Percentiles rank a stretch among this genome's conserved stretches.
Evolutionary conservation across 75 land plant species (phyloP).

Genomic region (Cunninghamia lanceolata): DNA sequence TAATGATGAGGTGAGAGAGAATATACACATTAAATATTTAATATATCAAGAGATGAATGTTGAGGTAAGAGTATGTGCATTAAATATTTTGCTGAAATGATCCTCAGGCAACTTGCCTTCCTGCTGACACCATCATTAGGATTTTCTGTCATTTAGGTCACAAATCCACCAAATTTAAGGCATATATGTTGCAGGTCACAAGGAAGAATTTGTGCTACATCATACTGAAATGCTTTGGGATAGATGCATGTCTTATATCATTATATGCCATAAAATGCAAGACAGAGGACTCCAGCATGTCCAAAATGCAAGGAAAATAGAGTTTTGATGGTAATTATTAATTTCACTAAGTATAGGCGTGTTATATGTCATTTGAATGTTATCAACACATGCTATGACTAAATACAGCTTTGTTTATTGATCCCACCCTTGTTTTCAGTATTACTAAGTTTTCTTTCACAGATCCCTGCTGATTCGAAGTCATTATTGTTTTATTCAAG

Average conservation of each 20-base stretch:
- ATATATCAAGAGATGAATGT: not conserved
- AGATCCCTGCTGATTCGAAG: not conserved
- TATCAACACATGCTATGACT: not conserved
- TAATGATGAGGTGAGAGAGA: not conserved
- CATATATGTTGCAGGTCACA: not conserved
- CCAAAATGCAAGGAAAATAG: not conserved
- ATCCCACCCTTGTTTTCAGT: not conserved
- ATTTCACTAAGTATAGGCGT: not conserved
- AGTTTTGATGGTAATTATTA: not conserved
- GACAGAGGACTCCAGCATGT: not conserved
- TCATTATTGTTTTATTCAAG: not conserved
- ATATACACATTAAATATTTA: no score
- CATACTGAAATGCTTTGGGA: not conserved
- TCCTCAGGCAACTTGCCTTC: not conserved
- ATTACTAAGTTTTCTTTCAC: not conserved
- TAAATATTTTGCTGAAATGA: not conserved
- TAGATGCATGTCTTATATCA: not conserved
- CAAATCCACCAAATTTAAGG: not conserved
- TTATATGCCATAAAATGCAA: not conserved
- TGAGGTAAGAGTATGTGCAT: not conserved
- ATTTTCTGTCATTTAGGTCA: not conserved
- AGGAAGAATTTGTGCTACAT: not conserved
- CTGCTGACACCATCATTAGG: not conserved
- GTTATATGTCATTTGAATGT: not conserved
- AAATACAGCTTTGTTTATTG: not conserved